These are phyloP conservation scores for Serendipita sp. DNA, from an alignment of 768 basidiomycete species.

Conservation along the genomic window DNA sequence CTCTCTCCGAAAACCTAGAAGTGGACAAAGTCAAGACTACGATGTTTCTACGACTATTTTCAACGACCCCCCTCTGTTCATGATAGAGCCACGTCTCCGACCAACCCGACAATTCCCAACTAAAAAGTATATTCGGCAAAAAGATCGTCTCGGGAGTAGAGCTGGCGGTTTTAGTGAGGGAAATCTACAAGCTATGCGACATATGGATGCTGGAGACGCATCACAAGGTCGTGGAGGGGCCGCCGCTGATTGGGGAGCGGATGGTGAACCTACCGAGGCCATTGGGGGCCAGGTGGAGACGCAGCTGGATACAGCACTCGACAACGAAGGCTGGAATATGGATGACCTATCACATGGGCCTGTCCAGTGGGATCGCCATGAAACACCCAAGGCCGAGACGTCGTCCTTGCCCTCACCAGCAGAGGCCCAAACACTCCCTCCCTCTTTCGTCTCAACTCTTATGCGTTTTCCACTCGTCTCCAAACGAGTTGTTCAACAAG, in stretches of 20 bases:
- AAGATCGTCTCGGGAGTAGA: neutral
- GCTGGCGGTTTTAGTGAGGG: neutral
- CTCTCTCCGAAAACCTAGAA: neutral
- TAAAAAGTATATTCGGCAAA: neutral
- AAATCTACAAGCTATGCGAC: neutral
- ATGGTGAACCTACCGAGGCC: neutral
- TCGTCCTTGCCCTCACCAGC: neutral
- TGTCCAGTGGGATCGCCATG: neutral
- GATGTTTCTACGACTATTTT: neutral
- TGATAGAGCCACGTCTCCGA: neutral
- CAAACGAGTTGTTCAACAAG: conserved; percentile 69
- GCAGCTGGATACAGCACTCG: neutral
- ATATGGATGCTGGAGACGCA: neutral
- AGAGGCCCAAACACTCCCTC: neutral
- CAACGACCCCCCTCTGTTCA: conserved; percentile 2
- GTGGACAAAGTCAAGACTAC: neutral
- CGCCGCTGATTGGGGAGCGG: neutral
- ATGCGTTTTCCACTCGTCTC: conserved; percentile 24
- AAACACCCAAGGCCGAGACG: neutral
- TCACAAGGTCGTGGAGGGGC: neutral
- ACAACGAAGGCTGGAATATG: neutral
- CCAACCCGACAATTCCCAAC: neutral
- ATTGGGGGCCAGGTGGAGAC: neutral
- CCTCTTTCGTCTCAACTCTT: neutral
- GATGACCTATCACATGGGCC: neutral